Percentiles rank a stretch among this genome's conserved stretches.
phyloP scores from a whole-genome alignment of 345 rosid genomes.

The Lepidium sativum region DNA sequence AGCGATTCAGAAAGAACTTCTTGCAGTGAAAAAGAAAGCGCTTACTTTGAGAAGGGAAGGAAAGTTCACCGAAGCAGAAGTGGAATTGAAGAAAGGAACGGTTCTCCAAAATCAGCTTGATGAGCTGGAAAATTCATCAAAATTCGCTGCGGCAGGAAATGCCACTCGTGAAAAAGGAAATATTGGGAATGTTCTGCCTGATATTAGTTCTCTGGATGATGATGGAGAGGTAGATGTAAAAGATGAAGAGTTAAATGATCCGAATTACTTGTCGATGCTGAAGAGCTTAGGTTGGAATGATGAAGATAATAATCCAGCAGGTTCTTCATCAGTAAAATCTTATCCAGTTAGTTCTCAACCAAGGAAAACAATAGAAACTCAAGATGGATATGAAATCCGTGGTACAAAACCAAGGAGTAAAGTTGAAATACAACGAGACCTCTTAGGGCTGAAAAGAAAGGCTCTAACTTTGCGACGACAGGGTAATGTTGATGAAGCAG shows the following conservation, averaged over 20 bases:
- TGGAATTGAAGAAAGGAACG: conserved; percentile 53
- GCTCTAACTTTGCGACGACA: conserved; percentile 70
- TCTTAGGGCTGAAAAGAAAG: conserved; percentile 72
- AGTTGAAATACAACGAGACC: conserved; percentile 77
- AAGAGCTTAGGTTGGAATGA: conserved; percentile 66
- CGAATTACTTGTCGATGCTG: conserved; percentile 46
- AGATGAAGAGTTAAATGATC: conserved; percentile 64
- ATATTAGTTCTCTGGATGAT: conserved; percentile 15
- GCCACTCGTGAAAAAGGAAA: conserved; percentile 7
- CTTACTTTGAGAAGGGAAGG: conserved; percentile 77
- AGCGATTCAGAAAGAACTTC: conserved; percentile 61
- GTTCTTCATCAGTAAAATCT: conserved; percentile 15
- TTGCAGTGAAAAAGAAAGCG: conserved; percentile 64
- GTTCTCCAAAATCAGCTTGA: conserved; percentile 67
- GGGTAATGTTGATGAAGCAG: conserved; percentile 72
- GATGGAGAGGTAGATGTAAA: conserved; percentile 52
- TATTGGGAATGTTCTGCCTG: conserved; percentile 20
- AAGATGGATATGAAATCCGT: conserved; percentile 12
- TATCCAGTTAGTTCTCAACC: conserved; percentile 21
- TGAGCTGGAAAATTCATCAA: conserved; percentile 43
- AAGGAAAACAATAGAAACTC: conserved; percentile 12
- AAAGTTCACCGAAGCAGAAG: conserved; percentile 56
- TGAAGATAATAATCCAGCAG: conserved; percentile 29
- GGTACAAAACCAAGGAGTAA: conserved; percentile 38
- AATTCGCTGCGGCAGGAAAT: conserved; percentile 24